Base-by-base conservation (phyloP, 805 yeast species). In the Isabelozyma gotoi region DNA sequence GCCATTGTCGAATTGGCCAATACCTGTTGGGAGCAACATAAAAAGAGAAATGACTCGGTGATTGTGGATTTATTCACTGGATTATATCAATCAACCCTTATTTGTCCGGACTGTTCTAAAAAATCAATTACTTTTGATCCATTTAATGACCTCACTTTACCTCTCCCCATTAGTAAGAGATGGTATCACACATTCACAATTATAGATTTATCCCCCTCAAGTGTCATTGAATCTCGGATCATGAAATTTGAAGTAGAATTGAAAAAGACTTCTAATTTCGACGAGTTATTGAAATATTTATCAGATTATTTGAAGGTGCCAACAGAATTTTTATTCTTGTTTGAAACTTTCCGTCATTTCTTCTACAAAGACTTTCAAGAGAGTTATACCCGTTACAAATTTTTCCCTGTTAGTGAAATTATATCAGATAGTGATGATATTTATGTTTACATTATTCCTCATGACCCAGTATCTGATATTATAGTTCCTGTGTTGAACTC, bases 111-210 rank as follows among this genome's bases (percentile, higher is more conserved):
- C 7, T 94, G 99, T 64, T 60, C 74, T 15, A 84, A 84, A 52
- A 78, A 87, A 6, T 85, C 95, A 19, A 77, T 92, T 19, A 91
- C 97, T 0, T 94, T 91, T 66, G 99, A 92, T 61, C 98, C 99
- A 0, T 92, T 82, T 58, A 88, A 82, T 65, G 97, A 90, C 57
- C 67, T 92, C 50, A 90, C 99, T 0, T 67, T 92, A 36, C 98
- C 98, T 0, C 70, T 92, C 18, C 98, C 98, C 0, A 79, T 84
- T 2, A 78, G 79, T 38, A 78, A 82, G 39, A 71, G 76, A 38
- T 91, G 97, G 96, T 65, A 70, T 24, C 84, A 82, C 33, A 75
- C 75, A 16, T 73, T 92, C 29, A 70, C 77, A 2, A 66, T 88
- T 14, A 76, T 90, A 24, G 82, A 87, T n/a, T 76, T 79, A 31